These are phyloP conservation scores for Pterocarpus santalinus DNA, from an alignment of 306 rosid species.

Conservation along the genomic window DNA sequence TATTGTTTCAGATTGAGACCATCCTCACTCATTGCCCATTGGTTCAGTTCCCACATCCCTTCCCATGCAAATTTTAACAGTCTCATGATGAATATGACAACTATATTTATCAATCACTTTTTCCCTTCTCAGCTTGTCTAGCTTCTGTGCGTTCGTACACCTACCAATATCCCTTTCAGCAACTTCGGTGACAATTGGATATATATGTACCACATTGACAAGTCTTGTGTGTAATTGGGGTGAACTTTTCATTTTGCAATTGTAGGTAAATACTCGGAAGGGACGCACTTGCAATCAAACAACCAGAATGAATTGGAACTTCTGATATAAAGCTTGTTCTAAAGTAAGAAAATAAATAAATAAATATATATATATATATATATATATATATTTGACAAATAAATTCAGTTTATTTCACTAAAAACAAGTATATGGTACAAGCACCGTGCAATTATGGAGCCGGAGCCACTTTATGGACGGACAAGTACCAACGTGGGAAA, in stretches of 20 bases:
- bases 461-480: background rate
- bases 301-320: no score
- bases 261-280: background rate
- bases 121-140: conserved; percentile 42
- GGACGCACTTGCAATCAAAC: background rate
- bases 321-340: no score
- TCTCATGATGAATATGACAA: conserved; percentile 45
- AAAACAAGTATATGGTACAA: background rate
- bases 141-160: conserved; percentile 8
- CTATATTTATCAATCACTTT: conserved; percentile 29
- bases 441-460: background rate
- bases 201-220: conserved; percentile 20
- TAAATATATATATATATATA: no score
- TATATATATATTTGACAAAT: no score
- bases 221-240: background rate
- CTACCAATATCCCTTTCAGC: conserved; percentile 29
- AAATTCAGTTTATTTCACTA: no score
- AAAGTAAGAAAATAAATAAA: no score
- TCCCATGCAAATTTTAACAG: conserved; percentile 60
- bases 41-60: conserved; percentile 59
- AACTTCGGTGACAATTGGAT: background rate
- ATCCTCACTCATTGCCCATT: conserved; percentile 42
- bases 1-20: conserved; percentile 46
- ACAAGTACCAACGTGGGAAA: no score
- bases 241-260: background rate